Evolutionary conservation across 2,329 filamentous ascomycete genomes (phyloP), one percentile per base, ranked within the genome.

Genomic region (Trematosphaeria pertusa): DNA sequence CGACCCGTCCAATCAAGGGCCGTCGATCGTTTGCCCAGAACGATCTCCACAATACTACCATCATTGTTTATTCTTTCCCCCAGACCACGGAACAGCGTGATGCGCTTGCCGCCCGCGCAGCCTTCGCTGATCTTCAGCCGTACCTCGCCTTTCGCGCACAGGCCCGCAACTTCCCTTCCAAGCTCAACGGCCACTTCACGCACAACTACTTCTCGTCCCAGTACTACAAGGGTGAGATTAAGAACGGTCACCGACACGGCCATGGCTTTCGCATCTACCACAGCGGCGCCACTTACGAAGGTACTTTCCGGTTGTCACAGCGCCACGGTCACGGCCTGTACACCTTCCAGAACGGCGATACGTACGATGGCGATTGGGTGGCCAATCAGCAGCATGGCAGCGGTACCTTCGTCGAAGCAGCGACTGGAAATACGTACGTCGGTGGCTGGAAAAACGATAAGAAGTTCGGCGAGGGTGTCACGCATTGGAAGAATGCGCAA

Each of bases 351-450:
- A 83, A 96, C 70, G 84, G 84, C 51, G 85, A 85, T 41, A 81
- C 87, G 48, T 84, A 80, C 58, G 70, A 73, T 14, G 77, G 77
- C 32, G 64, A 87, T 45, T 82, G 86, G 67, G 74, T 73, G 26
- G 85, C 90, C 51, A 88, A 91, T 55, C 78, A 80, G 55, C 79
- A 83, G 45, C 78, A 85, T 52, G 83, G 83, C 3, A 76, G 81
- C 18, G 83, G 83, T 21, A 81, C 77, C 1, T 81, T 80, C 47
- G 72, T 81, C 22, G 81, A 85, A 55, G 74, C 74, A 22, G 73
- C 77, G 36, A 84, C 80, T 0, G 81, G 81, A 36, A 85, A 86
- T 61, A 81, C 80, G 32, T 86, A 83, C 53, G 78, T 80, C 11
- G 84, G 84, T 19, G 81, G 81, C 15, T 87, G 83, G 74, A 77